Evolutionary conservation across 305 asterid species (phyloP).

Genomic region (Salvia sclarea): DNA sequence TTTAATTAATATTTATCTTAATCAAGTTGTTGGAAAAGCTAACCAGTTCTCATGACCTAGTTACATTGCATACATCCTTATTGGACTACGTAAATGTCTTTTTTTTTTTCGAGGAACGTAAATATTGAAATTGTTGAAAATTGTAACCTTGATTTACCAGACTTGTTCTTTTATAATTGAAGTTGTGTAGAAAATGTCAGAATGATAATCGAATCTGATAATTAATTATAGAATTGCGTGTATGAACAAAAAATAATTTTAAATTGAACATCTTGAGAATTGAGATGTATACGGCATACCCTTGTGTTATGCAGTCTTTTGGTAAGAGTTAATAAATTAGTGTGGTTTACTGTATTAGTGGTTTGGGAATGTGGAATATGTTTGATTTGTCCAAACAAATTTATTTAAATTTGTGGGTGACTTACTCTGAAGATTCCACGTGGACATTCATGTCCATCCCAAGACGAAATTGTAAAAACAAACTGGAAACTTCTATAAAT

Average conservation of each 20-base stretch:
- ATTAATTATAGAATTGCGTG: background rate
- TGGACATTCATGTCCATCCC: background rate
- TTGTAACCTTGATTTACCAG: no score
- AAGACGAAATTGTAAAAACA: background rate
- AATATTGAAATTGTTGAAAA: no score
- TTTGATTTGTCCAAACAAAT: background rate
- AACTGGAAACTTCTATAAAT: background rate
- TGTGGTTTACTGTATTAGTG: background rate
- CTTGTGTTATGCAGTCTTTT: background rate
- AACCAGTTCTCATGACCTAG: no score
- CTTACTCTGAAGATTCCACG: background rate
- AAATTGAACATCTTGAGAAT: background rate
- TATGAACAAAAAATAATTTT: background rate
- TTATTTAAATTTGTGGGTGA: background rate
- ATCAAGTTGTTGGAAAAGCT: no score
- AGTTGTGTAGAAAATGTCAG: no score
- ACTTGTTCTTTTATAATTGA: no score
- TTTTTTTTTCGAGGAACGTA: no score
- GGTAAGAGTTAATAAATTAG: background rate
- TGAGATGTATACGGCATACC: no score
- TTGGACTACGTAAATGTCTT: no score
- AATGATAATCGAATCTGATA: no score
- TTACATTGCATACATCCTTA: no score
- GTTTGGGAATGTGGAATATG: background rate
- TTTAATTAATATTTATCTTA: no score